phyloP scores from a whole-genome alignment of 148 eudicot genomes.

The Camellia sinensis region DNA sequence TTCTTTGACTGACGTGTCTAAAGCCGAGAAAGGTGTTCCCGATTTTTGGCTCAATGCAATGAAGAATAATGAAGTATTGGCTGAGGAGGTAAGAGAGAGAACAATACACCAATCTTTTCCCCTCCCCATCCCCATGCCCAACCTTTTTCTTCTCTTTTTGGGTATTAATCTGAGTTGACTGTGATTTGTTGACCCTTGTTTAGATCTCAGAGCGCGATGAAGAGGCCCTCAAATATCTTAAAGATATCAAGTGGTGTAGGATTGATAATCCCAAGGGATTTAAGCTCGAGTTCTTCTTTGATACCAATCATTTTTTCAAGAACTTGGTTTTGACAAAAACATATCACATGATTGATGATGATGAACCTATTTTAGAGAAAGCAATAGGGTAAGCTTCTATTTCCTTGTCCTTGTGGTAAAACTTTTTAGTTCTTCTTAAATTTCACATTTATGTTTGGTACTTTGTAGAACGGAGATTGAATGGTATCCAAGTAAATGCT shows the following conservation, averaged over 20 bases:
- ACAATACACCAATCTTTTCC: neutral
- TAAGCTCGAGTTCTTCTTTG: constrained; percentile 82
- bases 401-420: too few species aligned
- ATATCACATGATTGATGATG: too few species aligned
- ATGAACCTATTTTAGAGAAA: too few species aligned
- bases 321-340: too few species aligned
- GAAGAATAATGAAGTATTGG: constrained; percentile 84
- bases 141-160: neutral
- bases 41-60: constrained; percentile 81
- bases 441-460: too few species aligned
- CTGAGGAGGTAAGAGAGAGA: constrained; percentile 62
- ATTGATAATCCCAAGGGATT: constrained; percentile 77
- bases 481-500: too few species aligned
- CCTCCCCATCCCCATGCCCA: neutral
- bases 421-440: too few species aligned
- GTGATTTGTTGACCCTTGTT: constrained; percentile 1
- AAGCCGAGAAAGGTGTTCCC: constrained; percentile 90
- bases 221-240: constrained; percentile 22
- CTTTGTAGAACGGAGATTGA: too few species aligned
- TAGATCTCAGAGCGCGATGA: constrained; percentile 90
- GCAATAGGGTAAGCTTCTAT: too few species aligned
- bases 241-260: constrained; percentile 27
- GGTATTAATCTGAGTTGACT: neutral
- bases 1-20: neutral
- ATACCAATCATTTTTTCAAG: constrained; percentile 39